Percentiles rank a stretch among this genome's conserved stretches.
phyloP scores from a whole-genome alignment of 2,329 filamentous ascomycete genomes.

The Cladosporium austrohemisphaericum region DNA sequence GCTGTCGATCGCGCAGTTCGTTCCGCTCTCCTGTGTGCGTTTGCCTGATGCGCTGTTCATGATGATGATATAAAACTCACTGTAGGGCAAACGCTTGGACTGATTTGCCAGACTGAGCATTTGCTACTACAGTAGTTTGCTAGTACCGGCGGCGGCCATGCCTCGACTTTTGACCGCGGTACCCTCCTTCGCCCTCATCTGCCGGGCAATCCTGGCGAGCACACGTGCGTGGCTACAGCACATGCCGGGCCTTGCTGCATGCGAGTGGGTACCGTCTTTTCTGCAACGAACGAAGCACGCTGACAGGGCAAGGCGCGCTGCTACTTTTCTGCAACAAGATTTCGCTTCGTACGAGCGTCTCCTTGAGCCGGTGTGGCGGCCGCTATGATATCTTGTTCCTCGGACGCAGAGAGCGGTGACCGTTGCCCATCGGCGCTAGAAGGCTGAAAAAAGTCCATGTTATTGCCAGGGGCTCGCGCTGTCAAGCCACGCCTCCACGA shows the following conservation, averaged over 20 bases:
- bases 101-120: too few relatives aligned
- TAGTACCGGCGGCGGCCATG: background rate
- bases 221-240: slow-evolving; percentile 12
- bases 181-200: slow-evolving; percentile 8
- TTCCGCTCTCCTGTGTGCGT: background rate
- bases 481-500: background rate
- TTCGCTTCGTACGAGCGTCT: background rate
- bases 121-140: background rate
- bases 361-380: background rate
- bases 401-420: background rate
- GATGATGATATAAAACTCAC: background rate
- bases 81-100: too few relatives aligned
- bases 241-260: slow-evolving; percentile 10
- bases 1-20: slow-evolving; percentile 1
- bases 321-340: background rate
- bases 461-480: slow-evolving; percentile 8
- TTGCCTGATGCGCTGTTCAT: background rate
- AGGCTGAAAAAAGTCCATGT: slow-evolving; percentile 13
- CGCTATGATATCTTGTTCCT: too few relatives aligned
- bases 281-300: background rate
- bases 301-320: background rate
- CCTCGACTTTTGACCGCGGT: slow-evolving; percentile 9
- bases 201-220: slow-evolving; percentile 13
- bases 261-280: background rate
- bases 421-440: slow-evolving; percentile 11